phyloP scores from a whole-genome alignment of 1,284 basidiomycete genomes.

The Austroboletus niveus region DNA sequence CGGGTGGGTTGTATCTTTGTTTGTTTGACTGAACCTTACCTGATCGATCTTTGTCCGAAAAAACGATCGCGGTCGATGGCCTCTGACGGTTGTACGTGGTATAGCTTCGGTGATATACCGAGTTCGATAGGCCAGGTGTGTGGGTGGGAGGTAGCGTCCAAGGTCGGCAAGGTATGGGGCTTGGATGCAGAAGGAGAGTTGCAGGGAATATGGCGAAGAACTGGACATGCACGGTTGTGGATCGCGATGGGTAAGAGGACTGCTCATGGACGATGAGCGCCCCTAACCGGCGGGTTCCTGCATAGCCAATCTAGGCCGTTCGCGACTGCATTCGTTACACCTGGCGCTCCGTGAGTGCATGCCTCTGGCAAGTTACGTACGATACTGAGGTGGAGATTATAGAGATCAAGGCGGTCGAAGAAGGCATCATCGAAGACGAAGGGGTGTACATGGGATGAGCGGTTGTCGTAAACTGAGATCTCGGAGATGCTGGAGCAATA shows the following conservation, averaged over 20 bases:
- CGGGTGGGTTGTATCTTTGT: conserved; percentile 26
- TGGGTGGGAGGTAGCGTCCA: conserved; percentile 36
- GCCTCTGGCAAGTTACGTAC: not conserved
- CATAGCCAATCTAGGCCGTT: conserved; percentile 32
- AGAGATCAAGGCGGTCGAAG: conserved; percentile 29
- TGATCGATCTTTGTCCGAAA: not conserved
- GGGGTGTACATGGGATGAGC: no score
- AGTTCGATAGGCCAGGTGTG: conserved; percentile 37
- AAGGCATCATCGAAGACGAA: not conserved
- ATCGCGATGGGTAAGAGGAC: conserved; percentile 32
- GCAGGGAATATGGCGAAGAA: conserved; percentile 36
- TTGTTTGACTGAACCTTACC: not conserved
- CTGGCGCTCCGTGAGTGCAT: conserved; percentile 35
- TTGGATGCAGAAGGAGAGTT: conserved; percentile 47
- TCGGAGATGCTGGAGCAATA: no score
- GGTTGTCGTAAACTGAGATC: no score
- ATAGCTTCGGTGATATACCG: conserved; percentile 26
- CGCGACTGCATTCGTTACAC: conserved; percentile 34
- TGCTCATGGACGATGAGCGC: not conserved
- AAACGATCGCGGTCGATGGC: not conserved
- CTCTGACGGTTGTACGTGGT: not conserved
- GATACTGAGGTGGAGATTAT: conserved; percentile 1
- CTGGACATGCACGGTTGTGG: conserved; percentile 33
- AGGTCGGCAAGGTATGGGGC: conserved; percentile 43
- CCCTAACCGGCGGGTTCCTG: not conserved